Base-by-base conservation (phyloP, 495 filamentous ascomycete species). In the Penicillium alfredii region DNA sequence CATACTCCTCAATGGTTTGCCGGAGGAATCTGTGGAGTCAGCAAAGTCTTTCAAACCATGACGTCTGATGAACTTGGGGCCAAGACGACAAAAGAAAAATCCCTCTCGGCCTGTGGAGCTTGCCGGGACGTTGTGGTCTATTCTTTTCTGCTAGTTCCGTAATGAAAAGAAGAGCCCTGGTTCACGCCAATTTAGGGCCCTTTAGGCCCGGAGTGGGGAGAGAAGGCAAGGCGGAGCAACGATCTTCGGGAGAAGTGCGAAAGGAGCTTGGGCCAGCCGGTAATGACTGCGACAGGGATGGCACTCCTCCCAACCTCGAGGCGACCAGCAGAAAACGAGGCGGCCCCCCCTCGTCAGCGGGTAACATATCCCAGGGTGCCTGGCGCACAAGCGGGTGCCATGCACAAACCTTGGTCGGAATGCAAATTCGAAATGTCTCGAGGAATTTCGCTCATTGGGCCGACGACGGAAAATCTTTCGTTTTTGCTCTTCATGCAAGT, bases 21-120 rank as follows among this genome's bases (percentile, higher is more conserved):
- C 81, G 82, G 44, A 94, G 74, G 44, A 89, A 78, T 66, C 86
- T 88, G 63, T 67, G 28, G 39, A 56, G 57, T 57, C 34, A 60
- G 50, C 41, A 50, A 40, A 33, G 29, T 36, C 38, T 36, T 38
- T 45, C 30, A 47, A 45, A 47, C 40, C 18, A 45, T 58, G 47
- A 55, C 38, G 45, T 44, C 37, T 35, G 35, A 42, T 26, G 18
- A 41, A 29, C 38, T 35, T 25, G 37, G 33, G 20, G 8, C 14
- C 36, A 33, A 32, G 23, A 24, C 12, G 33, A 44, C 4, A 24
- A 40, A 53, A 44, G 33, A 33, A 34, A 35, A 35, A 34, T 19
- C 23, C 25, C 35, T 40, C 45, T 50, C 29, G 23, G 42, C 47
- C 36, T 54, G 55, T 54, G 47, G 51, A 51, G 45, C 40, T 36